Evolutionary conservation across 2,329 filamentous ascomycete species (phyloP), one percentile per base, ranked within the genome.

Genomic region (Diaporthe velutina): DNA sequence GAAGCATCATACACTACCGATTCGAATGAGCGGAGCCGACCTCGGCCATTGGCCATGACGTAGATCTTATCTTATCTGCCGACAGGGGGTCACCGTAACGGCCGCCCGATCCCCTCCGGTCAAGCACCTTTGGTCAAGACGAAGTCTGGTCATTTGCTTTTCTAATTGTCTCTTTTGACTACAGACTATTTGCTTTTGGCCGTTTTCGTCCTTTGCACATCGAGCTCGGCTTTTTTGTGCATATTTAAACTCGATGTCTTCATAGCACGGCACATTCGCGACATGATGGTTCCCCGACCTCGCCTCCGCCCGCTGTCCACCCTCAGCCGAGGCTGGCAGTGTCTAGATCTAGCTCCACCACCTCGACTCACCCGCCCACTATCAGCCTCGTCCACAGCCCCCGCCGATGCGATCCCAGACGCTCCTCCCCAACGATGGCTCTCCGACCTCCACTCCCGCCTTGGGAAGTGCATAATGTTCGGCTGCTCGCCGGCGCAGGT

Each of bases 391-490:
- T 61, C 54, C n/a, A 52, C 57, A 12, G 25, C 38, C 9, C 40
- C 71, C 17, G n/a, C 40, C 10, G 30, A 58, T 12, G 13, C 66
- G n/a, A 54, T 55, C 57, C 48, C 42, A 45, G 55, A 55, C 4
- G 72, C 78, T 75, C 87, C 79, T 79, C 87, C 81, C n/a, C 86
- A 92, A 25, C 87, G 91, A 80, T 97, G 94, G 94, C 90, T 95
- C 48, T 89, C 91, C 6, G 89, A 93, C 74, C 88, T 93, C 55
- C 93, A 92, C 80, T 80, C 85, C 19, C 89, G 94, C 25, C 85
- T 96, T 38, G 94, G 94, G 2, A 92, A 91, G 83, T 96, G 94
- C 81, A 90, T 96, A 77, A 90, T 88, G 76, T 96, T 95, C 80
- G 94, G 94, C 3, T 87, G 94, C 78, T 85, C 85, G n/a, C 82